These are phyloP conservation scores for Kwoniella shivajii DNA, from an alignment of 1,284 basidiomycete genomes.

Conservation along the genomic window DNA sequence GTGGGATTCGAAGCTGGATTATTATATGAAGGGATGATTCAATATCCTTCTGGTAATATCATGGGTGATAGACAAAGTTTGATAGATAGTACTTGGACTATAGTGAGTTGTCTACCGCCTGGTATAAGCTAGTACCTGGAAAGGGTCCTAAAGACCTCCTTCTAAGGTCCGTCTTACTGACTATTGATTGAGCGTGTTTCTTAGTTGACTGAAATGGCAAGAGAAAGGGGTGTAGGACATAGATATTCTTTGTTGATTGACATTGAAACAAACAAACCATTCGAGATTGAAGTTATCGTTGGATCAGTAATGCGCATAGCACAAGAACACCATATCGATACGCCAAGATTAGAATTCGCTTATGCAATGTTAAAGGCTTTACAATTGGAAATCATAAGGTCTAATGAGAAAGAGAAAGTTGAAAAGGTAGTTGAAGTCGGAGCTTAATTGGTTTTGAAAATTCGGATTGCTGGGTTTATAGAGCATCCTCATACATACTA, in stretches of 20 bases:
- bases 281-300: conserved; percentile 52
- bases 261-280: conserved; percentile 47
- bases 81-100: conserved; percentile 25
- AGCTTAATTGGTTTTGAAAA: not conserved
- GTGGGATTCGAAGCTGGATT: conserved; percentile 43
- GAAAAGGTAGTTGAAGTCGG: conserved; percentile 4
- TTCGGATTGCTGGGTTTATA: no score
- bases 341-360: conserved; percentile 36
- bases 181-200: not conserved
- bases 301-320: conserved; percentile 48
- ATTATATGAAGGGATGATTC: conserved; percentile 39
- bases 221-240: conserved; percentile 31
- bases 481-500: not conserved
- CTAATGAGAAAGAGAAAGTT: conserved; percentile 3
- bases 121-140: not conserved
- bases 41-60: conserved; percentile 29
- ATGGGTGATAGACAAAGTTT: conserved; percentile 26
- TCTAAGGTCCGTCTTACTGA: not conserved
- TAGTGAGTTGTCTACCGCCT: conserved; percentile 22
- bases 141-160: not conserved
- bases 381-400: conserved; percentile 28
- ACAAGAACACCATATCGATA: conserved; percentile 24
- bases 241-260: conserved; percentile 50
- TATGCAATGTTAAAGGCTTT: conserved; percentile 47
- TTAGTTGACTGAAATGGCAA: conserved; percentile 10